Evolutionary conservation across 2,329 filamentous ascomycete species (phyloP), one percentile per base, ranked within the genome.

Genomic region (Fusarium haematococcum): DNA sequence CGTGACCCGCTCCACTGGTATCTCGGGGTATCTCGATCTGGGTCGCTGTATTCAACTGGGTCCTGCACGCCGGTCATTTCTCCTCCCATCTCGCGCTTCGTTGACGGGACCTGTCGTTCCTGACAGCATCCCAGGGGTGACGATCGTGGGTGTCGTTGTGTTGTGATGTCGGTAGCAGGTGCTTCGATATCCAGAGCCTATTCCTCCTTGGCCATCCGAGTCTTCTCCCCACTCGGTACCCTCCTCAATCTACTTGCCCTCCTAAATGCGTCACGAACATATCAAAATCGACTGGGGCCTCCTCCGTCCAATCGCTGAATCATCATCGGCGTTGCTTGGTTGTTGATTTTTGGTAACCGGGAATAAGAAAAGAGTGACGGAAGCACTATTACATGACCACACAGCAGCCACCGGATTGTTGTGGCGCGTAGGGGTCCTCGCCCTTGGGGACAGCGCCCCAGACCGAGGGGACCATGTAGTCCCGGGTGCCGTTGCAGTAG

Each of bases 381-480:
- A 54, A 60, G 41, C 63, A 71, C 72, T 68, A 75, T 83, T 90
- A 98, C 96, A 98, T 98, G 85, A 99, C 92, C 80, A 93, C 89
- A 87, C 97, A 99, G 91, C 97, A 99, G 80, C 95, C 94, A 82
- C 92, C 93, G 78, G 91, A 94, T 86, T 97, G 95, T 88, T 97
- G 96, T 78, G 96, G 96, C 80, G 96, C 95, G 83, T 99, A 99
- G n/a, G 97, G 97, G 83, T 99, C 97, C 83, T 98, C 97, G 84
- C 94, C 93, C 88, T 95, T 96, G 82, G 97, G 95, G 75, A 98
- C 95, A 71, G 92, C 91, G 78, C 96, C 96, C 97, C 97, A 99
- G 84, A 97, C 94, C 63, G 95, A 97, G 61, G 95, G 95, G 63
- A 98, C 95, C 97, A 99, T 98, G 88, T 97, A 98, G 84, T 99